Evolutionary conservation across 2,329 filamentous ascomycete species (phyloP), one percentile per base, ranked within the genome.

Genomic region (Rutstroemia sydowiana): DNA sequence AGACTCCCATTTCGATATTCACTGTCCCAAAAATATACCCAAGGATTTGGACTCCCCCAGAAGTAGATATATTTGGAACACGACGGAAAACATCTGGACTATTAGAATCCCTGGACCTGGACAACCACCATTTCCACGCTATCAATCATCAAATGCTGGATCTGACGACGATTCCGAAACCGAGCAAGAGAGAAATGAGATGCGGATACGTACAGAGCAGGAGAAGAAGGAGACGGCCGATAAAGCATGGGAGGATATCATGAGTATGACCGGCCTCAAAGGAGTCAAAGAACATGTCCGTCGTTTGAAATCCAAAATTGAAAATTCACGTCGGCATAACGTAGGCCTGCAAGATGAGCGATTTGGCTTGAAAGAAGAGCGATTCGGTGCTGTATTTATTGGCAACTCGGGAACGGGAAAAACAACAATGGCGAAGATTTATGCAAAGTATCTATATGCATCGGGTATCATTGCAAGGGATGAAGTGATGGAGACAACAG

Each of bases 391-490:
- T 0, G 69, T 72, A 0, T 61, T 82, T 2, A 64, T 80, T 1
- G 78, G 78, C 0, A 81, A 81, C 56, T 77, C 78, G 3, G 78
- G 78, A 5, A 80, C 77, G 39, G 77, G 83, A 75, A 68, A 61
- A 67, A 91, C 87, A 0, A 90, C 86, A 0, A 81, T 90, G 0
- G 87, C 86, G 0, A 75, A 85, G 0, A 66, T 86, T 0, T 90
- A 87, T 52, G 82, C 77, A 0, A 72, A 77, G 7, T 85, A 88
- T 32, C 69, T 91, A 0, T 71, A 74, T 0, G 73, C 77, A 0
- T 68, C 85, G 0, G 82, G 82, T 0, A 76, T 78, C 0, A 70
- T 90, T 3, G 73, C 82, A 0, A 82, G 83, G 0, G 63, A 64
- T 5, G 48, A 57, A 1, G 83, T 89, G 53, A 63, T 79, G 10